Conservation (phyloP, 495 filamentous ascomycete species). For the Podospora pseudoanserina region DNA sequence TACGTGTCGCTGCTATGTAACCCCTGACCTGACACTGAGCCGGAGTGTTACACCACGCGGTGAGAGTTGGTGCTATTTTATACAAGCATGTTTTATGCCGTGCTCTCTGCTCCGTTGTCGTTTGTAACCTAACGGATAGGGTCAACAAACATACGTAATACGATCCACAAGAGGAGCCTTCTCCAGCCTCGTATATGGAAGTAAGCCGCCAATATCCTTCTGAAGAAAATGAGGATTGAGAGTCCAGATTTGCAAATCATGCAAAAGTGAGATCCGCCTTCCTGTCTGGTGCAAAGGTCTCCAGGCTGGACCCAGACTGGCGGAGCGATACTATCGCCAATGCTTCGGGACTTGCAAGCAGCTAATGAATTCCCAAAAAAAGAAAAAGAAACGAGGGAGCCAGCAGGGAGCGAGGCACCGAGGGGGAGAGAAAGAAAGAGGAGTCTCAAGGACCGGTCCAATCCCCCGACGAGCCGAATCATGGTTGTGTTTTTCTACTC, state of each 20-base stretch:
- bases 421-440: neutral
- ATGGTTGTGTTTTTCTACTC: constrained; percentile 6
- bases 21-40: neutral
- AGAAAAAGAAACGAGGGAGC: constrained; percentile 7
- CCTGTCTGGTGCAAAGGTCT: neutral
- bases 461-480: constrained; percentile 5
- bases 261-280: neutral
- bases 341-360: neutral
- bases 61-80: neutral
- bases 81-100: neutral
- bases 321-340: neutral
- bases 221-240: neutral
- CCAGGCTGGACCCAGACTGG: neutral
- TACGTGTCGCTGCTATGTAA: neutral
- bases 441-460: constrained; percentile 7
- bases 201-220: neutral
- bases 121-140: neutral
- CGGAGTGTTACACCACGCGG: neutral
- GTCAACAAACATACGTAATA: neutral
- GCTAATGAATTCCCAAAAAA: constrained; percentile 1
- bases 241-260: neutral
- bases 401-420: neutral
- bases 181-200: neutral
- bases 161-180: neutral
- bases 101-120: neutral